A percentile compares a stretch with the other conserved stretches of the same genome.
These are phyloP conservation scores for Metschnikowia kunwiensis DNA, from an alignment of 805 yeast species.

Conservation along the genomic window DNA sequence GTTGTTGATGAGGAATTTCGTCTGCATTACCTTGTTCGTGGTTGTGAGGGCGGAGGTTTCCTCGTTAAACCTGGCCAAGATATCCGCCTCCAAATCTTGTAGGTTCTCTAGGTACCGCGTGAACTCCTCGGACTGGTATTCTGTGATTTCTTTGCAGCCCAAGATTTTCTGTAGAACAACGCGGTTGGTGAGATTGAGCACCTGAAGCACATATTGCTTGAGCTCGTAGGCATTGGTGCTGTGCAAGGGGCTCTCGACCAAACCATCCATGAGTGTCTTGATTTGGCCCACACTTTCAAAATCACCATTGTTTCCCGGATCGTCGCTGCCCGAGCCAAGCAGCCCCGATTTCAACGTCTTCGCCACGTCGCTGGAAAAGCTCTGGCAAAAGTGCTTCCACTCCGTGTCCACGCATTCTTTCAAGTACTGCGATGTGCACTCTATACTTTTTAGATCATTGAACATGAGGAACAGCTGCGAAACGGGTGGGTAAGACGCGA, in stretches of 20 bases:
- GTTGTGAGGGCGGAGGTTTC: slow-evolving; percentile 10
- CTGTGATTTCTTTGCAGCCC: slow-evolving; percentile 32
- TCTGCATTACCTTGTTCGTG: slow-evolving; percentile 25
- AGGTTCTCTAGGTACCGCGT: slow-evolving; percentile 24
- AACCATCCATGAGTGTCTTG: slow-evolving; percentile 14
- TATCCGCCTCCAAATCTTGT: slow-evolving; percentile 8
- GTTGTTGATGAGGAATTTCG: slow-evolving; percentile 31
- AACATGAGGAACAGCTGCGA: slow-evolving; percentile 32
- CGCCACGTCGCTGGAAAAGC: slow-evolving; percentile 21
- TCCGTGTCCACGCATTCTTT: slow-evolving; percentile 16
- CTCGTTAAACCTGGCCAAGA: slow-evolving; percentile 11
- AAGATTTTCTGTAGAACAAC: slow-evolving; percentile 28
- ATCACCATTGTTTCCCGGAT: slow-evolving; percentile 16
- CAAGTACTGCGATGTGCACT: slow-evolving; percentile 15
- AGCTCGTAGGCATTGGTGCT: slow-evolving; percentile 28
- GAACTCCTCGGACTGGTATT: slow-evolving; percentile 31
- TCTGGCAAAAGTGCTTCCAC: slow-evolving; percentile 22
- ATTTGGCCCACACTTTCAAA: slow-evolving; percentile 17
- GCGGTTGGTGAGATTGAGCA: slow-evolving; percentile 29
- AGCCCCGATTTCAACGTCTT: slow-evolving; percentile 18
- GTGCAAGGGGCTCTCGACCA: slow-evolving; percentile 21
- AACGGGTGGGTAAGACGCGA: slow-evolving; percentile 31
- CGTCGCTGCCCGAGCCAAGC: slow-evolving; percentile 8
- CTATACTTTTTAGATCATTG: slow-evolving; percentile 34
- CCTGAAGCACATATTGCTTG: slow-evolving; percentile 24